Evolutionary conservation across 352 stramenopile species (phyloP).

Genomic region (Peronosclerospora sorghi): DNA sequence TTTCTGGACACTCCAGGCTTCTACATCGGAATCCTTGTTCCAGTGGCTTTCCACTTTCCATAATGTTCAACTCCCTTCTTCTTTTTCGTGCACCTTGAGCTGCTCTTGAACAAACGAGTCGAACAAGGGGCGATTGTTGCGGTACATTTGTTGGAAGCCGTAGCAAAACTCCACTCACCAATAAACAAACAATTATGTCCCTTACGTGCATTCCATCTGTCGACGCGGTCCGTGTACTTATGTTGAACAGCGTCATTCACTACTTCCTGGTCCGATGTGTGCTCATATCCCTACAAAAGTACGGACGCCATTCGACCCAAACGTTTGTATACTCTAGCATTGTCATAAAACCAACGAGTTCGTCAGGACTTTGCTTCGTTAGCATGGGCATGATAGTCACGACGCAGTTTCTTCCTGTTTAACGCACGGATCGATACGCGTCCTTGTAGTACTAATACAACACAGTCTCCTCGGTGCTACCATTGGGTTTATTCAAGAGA

Average conservation of each 20-base stretch:
- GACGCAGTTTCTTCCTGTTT: slow-evolving; percentile 49
- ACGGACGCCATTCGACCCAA: slow-evolving; percentile 75
- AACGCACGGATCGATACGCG: slow-evolving; percentile 48
- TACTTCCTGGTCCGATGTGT: slow-evolving; percentile 35
- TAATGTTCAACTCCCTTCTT: slow-evolving; percentile 48
- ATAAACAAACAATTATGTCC: slow-evolving; percentile 39
- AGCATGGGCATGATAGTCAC: slow-evolving; percentile 50
- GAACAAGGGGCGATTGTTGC: slow-evolving; percentile 25
- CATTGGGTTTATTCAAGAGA: slow-evolving; percentile 57
- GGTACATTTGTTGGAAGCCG: slow-evolving; percentile 34
- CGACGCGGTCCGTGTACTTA: slow-evolving; percentile 19
- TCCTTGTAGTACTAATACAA: slow-evolving; percentile 71
- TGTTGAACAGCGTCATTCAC: slow-evolving; percentile 25
- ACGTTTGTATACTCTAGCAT: slow-evolving; percentile 49
- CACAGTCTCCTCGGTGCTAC: slow-evolving; percentile 28
- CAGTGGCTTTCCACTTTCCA: slow-evolving; percentile 51
- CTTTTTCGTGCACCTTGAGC: slow-evolving; percentile 37
- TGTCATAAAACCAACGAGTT: slow-evolving; percentile 46
- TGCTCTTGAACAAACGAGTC: slow-evolving; percentile 37
- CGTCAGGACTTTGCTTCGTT: slow-evolving; percentile 42
- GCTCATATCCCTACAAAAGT: slow-evolving; percentile 76
- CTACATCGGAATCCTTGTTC: slow-evolving; percentile 22
- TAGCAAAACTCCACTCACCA: slow-evolving; percentile 48
- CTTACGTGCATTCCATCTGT: slow-evolving; percentile 22
- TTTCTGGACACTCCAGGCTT: slow-evolving; percentile 49